Evolutionary conservation across 257 asterid species (phyloP).

Genomic region (Solanum virginianum): DNA sequence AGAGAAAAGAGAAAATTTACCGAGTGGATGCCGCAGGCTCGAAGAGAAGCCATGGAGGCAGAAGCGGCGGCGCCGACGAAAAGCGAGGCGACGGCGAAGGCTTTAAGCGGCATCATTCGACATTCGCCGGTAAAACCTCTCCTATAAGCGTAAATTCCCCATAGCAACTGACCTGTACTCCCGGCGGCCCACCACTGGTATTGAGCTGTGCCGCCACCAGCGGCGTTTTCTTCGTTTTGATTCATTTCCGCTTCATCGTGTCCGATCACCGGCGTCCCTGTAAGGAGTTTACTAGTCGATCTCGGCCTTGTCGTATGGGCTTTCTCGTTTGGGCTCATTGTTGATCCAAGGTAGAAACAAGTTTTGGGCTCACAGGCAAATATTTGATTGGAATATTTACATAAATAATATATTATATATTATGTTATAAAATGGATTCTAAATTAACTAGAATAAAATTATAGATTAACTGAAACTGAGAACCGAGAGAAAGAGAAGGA

Average conservation of each 20-base stretch:
- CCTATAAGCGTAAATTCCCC: slow-evolving; percentile 30
- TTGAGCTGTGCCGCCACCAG: slow-evolving; percentile 2
- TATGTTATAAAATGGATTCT: too few species aligned
- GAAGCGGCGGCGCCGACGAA: slow-evolving; percentile 57
- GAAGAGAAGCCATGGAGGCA: slow-evolving; percentile 44
- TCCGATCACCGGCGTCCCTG: not conserved
- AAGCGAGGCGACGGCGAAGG: slow-evolving; percentile 72
- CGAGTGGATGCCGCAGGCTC: slow-evolving; percentile 48
- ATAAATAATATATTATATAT: too few species aligned
- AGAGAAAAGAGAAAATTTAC: slow-evolving; percentile 13
- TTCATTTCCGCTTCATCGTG: slow-evolving; percentile 20
- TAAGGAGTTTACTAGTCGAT: not conserved
- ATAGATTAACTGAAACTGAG: too few species aligned
- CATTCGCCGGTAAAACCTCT: slow-evolving; percentile 48
- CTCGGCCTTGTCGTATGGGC: not conserved
- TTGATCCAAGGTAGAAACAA: not conserved
- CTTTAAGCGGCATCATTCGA: slow-evolving; percentile 60
- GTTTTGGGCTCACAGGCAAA: not conserved
- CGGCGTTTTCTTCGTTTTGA: slow-evolving; percentile 13
- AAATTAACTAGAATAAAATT: too few species aligned
- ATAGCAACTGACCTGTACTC: slow-evolving; percentile 47
- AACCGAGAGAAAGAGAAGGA: too few species aligned
- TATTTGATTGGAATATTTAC: too few species aligned
- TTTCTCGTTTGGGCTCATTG: not conserved
- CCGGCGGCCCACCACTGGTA: slow-evolving; percentile 64